Evolutionary conservation across 169 alveolate species (phyloP), one percentile per base, ranked within the genome.

Genomic region (Plasmodium adleri): DNA sequence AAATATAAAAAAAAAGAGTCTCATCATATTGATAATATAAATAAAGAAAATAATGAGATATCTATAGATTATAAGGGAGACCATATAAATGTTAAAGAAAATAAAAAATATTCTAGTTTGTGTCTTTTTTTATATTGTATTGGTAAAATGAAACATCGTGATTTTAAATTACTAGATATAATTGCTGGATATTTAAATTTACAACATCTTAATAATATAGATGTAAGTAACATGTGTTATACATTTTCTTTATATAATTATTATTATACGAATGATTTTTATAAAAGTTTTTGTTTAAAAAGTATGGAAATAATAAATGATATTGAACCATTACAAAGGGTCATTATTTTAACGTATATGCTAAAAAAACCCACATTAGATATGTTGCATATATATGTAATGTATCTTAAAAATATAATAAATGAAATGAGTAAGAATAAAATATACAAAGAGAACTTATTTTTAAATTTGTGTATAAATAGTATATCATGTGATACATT

Each of bases 201-300:
- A 12, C 63, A 86, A 8, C 47, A 39, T 22, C 63, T 86, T 43
- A 86, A 86, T 24, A 72, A 71, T 43, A 86, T 86, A 17, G 92
- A 86, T 67, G n/a, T 86, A 72, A 86, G 92, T 66, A 86, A 86
- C 49, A 71, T 86, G 72, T 59, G 88, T 39, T 86, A 86, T 74
- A 66, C 88, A 7, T 86, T 72, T 86, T 86, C 75, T 86, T 7
- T 86, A 58, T 86, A 45, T 59, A 56, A 86, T 59, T 39, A 39
- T 39, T 49, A 59, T 72, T 86, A 86, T 86, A 73, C 59, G 24
- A 15, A 22, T 45, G 43, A 32, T 66, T 86, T 66, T 60, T 86
- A 71, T 72, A 76, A 86, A 73, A 60, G 50, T 22, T 86, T 86
- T 13, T 59, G 86, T 50, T 15, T 47, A 20, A 86, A 56, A 63